Conservation (phyloP, 768 basidiomycete species). For the Boletus eberwhitei region DNA sequence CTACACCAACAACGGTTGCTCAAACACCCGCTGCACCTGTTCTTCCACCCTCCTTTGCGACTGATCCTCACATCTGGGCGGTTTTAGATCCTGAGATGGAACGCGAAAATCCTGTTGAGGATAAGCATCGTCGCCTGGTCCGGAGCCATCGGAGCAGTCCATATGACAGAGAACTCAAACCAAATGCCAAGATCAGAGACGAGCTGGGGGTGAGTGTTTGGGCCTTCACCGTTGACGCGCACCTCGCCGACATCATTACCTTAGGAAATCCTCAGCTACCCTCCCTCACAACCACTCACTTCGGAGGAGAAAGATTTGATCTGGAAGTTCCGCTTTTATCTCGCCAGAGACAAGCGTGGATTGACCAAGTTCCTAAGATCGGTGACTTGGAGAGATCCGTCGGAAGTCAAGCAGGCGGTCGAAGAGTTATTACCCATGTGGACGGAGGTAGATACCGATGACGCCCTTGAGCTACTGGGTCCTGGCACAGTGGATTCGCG, state of each 20-base stretch:
- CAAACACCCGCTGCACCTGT: constrained; percentile 41
- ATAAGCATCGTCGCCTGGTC: constrained; percentile 91
- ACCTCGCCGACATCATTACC: not conserved
- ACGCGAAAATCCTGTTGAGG: constrained; percentile 95
- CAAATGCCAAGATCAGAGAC: constrained; percentile 93
- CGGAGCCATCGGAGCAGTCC: constrained; percentile 94
- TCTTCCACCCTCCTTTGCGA: constrained; percentile 48
- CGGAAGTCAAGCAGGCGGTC: constrained; percentile 96
- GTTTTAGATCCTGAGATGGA: constrained; percentile 88
- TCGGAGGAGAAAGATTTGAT: constrained; percentile 94
- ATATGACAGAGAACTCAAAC: constrained; percentile 93
- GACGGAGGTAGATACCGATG: constrained; percentile 96
- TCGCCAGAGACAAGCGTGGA: constrained; percentile 86
- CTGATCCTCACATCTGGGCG: constrained; percentile 78
- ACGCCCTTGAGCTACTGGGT: constrained; percentile 91
- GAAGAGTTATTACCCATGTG: constrained; percentile 93
- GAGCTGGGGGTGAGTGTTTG: constrained; percentile 70
- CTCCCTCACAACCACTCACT: constrained; percentile 81
- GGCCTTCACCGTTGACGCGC: not conserved
- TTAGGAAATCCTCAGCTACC: constrained; percentile 86
- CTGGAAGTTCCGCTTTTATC: constrained; percentile 99
- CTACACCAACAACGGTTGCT: constrained; percentile 37
- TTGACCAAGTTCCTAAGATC: constrained; percentile 97
- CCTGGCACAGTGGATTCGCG: constrained; percentile 87
- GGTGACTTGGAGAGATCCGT: constrained; percentile 94